phyloP scores from a whole-genome alignment of 179 eudicot species.

The Vitellaria paradoxa region DNA sequence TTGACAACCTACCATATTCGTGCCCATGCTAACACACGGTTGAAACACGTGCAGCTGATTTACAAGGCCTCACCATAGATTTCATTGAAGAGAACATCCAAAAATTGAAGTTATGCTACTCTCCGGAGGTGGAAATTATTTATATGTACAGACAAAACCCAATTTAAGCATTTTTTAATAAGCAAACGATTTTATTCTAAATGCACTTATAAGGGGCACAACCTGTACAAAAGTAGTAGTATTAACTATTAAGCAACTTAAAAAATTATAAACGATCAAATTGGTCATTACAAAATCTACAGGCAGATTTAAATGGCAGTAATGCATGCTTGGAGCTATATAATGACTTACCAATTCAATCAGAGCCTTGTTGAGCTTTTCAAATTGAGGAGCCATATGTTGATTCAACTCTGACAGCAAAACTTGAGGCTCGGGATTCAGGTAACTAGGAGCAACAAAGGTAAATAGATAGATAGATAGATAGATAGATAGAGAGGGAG shows the following conservation, averaged over 20 bases:
- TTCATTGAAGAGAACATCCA: background rate
- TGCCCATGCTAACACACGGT: background rate
- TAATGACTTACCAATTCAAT: conserved; percentile 57
- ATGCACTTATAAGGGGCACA: too few relatives aligned
- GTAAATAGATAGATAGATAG: background rate
- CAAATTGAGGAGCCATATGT: conserved; percentile 81
- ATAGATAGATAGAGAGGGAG: background rate
- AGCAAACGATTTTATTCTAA: too few relatives aligned
- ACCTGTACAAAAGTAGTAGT: too few relatives aligned
- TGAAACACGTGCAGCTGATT: too few relatives aligned
- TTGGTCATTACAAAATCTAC: background rate
- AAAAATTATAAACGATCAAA: too few relatives aligned
- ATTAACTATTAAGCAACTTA: too few relatives aligned
- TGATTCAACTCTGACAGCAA: conserved; percentile 70
- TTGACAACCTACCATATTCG: background rate
- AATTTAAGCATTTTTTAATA: background rate
- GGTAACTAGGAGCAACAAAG: conserved; percentile 33
- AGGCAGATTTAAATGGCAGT: background rate
- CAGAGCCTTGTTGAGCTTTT: conserved; percentile 81
- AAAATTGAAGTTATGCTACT: background rate
- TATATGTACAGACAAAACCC: background rate
- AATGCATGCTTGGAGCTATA: background rate
- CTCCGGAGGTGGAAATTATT: background rate
- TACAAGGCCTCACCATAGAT: background rate
- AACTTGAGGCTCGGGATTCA: conserved; percentile 68